Conservation (phyloP, 768 basidiomycete genomes). For the Arthromyces matolae region DNA sequence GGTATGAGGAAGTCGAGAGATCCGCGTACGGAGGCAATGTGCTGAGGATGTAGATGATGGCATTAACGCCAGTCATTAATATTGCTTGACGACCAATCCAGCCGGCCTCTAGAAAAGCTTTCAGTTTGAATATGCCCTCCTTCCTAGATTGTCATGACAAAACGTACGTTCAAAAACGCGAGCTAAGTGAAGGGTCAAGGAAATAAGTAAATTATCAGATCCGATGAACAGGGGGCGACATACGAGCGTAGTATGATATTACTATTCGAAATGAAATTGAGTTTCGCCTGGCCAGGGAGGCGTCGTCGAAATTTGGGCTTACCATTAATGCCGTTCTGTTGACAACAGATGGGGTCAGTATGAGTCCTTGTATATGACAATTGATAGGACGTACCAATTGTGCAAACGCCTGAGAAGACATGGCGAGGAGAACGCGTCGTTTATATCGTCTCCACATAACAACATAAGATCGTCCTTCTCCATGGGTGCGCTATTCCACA, state of each 20-base stretch:
- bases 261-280: slow-evolving; percentile 40
- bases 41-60: slow-evolving; percentile 73
- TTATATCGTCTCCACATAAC: slow-evolving; percentile 87
- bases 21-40: slow-evolving; percentile 82
- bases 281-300: background rate
- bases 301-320: slow-evolving; percentile 16
- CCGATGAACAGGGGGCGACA: slow-evolving; percentile 27
- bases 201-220: background rate
- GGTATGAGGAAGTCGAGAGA: slow-evolving; percentile 4
- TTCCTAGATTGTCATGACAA: background rate
- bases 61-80: slow-evolving; percentile 94
- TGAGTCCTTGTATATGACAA: background rate
- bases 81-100: slow-evolving; percentile 94
- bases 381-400: slow-evolving; percentile 13
- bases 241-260: slow-evolving; percentile 92
- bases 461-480: slow-evolving; percentile 72
- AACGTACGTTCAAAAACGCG: slow-evolving; percentile 84
- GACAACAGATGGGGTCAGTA: background rate
- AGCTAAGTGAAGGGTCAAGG: slow-evolving; percentile 50
- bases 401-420: slow-evolving; percentile 72
- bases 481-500: slow-evolving; percentile 57
- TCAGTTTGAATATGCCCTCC: slow-evolving; percentile 8
- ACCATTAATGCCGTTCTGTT: slow-evolving; percentile 93
- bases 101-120: slow-evolving; percentile 76
- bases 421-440: slow-evolving; percentile 83